Base-by-base conservation (phyloP, 345 rosid species). In the Erodium maritimum region DNA sequence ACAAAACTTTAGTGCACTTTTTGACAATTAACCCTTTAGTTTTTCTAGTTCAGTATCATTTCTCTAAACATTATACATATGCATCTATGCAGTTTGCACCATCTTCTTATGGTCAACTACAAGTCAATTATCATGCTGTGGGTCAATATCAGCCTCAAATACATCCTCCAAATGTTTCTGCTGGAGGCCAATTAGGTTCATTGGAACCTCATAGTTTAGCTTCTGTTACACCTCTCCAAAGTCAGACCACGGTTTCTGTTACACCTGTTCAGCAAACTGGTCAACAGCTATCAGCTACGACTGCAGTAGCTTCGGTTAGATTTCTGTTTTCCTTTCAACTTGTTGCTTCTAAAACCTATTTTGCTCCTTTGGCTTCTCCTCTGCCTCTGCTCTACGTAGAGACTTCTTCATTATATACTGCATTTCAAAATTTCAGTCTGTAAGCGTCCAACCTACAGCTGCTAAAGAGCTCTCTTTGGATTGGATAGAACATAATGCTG, bases 401-500 rank as follows among this genome's bases (percentile, higher is more conserved):
- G 23, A 22, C 56, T 23, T 60, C 24, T 45, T 65, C 24, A 42
- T 54, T 14, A 4, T 45, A 21, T 60, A 21, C 54, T 50, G 55
- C 52, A 55, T 56, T 25, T 25, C 33, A 25, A 25, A 68, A 63
- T 64, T 76, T 60, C 73, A 82, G 86, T 74, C 66, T 56, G 48
- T 68, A 58, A 51, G 20, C 51, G 20, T 67, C 59, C 81, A 72
- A 69, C 80, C 71, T 58, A 76, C 68, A 60, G 70, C 82, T 53
- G 48, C 67, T 29, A 77, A 67, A 65, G 80, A 60, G 67, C 73
- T 65, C 51, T 61, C 56, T 63, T 75, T 81, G 55, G 90, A 89
- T 64, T 93, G 99, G 99, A 75, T 76, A 64, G 96, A 89, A 75
- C 99, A 93, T 72, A 65, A 72, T 25, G 79, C 91, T 74, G 77